Conservation (phyloP, 257 asterid species). For the Solanum virginianum region DNA sequence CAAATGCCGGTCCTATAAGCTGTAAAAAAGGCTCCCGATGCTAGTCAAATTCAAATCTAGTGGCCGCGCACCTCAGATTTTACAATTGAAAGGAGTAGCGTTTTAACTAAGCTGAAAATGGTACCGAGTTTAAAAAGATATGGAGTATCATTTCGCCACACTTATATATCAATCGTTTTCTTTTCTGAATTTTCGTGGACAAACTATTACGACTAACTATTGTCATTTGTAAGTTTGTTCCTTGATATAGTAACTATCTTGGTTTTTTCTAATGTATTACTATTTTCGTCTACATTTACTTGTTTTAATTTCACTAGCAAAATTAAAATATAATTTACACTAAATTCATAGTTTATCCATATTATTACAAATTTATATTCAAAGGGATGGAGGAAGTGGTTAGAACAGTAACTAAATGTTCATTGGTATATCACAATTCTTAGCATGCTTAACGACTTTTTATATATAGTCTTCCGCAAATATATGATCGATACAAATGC, state of each 20-base stretch:
- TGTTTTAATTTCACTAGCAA: neutral
- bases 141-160: neutral
- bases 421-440: neutral
- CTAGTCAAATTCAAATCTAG: conserved; percentile 4
- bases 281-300: too few relatives aligned
- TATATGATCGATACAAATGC: neutral
- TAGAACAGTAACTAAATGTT: neutral
- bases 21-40: conserved; percentile 62
- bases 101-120: neutral
- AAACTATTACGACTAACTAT: neutral
- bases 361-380: too few relatives aligned
- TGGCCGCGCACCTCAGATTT: too few relatives aligned
- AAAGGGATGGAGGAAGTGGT: neutral
- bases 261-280: neutral
- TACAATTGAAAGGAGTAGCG: neutral
- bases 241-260: neutral
- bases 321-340: too few relatives aligned
- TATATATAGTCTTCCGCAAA: neutral
- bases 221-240: neutral
- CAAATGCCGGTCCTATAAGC: conserved; percentile 39
- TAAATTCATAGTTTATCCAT: too few relatives aligned
- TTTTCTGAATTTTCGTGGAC: neutral
- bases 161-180: neutral
- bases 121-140: neutral
- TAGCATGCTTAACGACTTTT: neutral